Base-by-base conservation (phyloP, 2,329 filamentous ascomycete species). In the Microsporum canis region DNA sequence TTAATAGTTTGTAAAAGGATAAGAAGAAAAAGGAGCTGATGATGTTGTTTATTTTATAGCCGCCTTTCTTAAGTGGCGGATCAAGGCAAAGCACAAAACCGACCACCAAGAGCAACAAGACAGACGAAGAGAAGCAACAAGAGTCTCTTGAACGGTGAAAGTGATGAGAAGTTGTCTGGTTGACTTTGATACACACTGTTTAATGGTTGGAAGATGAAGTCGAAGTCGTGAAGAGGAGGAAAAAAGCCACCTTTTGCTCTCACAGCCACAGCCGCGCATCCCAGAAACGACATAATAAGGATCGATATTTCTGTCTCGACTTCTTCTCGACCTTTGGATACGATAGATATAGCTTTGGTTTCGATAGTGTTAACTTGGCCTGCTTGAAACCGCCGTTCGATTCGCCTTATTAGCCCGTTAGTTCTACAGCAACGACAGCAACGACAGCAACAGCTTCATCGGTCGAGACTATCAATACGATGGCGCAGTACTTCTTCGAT, bases 401-500 rank as follows among this genome's bases (percentile, higher is more conserved):
- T 23, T 23, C 17, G 17, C 17, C 17, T 23, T 23, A 23, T 23
- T 23, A 23, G 17, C 14, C 27, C 27, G 6, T 31, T 27, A 49
- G n/a, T 36, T 5, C 23, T n/a, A 31, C 27, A 31, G 27, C 10
- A 5, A 41, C 10, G 2, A 43, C 6, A 6, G 17, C n/a, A n/a
- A 43, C 14, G 5, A 14, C 39, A 14, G 39, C 39, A 14, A 14
- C 39, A 14, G 39, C 39, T 43, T 17, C 27, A 51, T 51, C 45
- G 17, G 6, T 39, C 6, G 6, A 31, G 45, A 3, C 36, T 12
- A 57, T 36, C 53, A 14, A 33, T n/a, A 69, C 65, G 70, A 92
- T 92, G 89, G 84, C 88, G 71, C 87, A 91, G 75, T 87, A 95
- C 72, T 80, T 97, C 64, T 83, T 92, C 66, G 94, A 97, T 73